A percentile compares a stretch with the other conserved stretches of the same genome.
phyloP scores from a whole-genome alignment of 2,329 filamentous ascomycete species.

The Colletotrichum euphorbiae region DNA sequence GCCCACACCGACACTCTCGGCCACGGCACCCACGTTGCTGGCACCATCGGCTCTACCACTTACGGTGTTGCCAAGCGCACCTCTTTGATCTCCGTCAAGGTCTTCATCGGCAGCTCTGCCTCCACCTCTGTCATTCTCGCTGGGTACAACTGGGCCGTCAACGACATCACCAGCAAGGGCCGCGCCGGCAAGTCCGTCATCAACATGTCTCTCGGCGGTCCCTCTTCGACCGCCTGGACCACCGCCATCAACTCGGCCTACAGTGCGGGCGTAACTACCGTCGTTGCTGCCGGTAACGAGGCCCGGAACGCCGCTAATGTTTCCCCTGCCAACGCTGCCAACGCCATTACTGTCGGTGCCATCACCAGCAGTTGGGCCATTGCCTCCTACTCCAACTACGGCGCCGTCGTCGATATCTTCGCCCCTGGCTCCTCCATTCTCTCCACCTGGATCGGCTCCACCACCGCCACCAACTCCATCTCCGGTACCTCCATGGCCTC shows the following conservation, averaged over 20 bases:
- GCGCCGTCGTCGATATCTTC: conserved; percentile 60
- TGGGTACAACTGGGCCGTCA: conserved; percentile 56
- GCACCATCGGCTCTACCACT: conserved; percentile 56
- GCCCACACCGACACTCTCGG: conserved; percentile 53
- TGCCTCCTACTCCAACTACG: conserved; percentile 63
- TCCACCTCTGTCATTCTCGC: conserved; percentile 48
- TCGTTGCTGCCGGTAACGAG: conserved; percentile 67
- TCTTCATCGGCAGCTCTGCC: conserved; percentile 51
- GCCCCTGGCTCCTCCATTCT: conserved; percentile 61
- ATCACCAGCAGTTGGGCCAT: conserved; percentile 53
- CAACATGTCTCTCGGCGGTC: conserved; percentile 67
- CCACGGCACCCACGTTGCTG: conserved; percentile 62
- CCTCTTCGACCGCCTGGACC: conserved; percentile 58
- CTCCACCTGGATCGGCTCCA: conserved; percentile 59
- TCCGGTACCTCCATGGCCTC: conserved; percentile 73
- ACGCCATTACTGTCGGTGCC: conserved; percentile 65
- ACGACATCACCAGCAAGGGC: conserved; percentile 56
- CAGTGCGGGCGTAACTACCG: conserved; percentile 60
- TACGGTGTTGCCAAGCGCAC: conserved; percentile 60
- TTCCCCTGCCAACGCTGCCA: conserved; percentile 61
- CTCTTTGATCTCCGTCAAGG: conserved; percentile 58
- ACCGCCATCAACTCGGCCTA: conserved; percentile 60
- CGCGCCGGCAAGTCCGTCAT: conserved; percentile 59
- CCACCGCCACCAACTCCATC: conserved; percentile 56
- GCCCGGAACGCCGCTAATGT: conserved; percentile 49